Evolutionary conservation across 1,139 yeast species (phyloP).

Genomic region (Candida smagusa): DNA sequence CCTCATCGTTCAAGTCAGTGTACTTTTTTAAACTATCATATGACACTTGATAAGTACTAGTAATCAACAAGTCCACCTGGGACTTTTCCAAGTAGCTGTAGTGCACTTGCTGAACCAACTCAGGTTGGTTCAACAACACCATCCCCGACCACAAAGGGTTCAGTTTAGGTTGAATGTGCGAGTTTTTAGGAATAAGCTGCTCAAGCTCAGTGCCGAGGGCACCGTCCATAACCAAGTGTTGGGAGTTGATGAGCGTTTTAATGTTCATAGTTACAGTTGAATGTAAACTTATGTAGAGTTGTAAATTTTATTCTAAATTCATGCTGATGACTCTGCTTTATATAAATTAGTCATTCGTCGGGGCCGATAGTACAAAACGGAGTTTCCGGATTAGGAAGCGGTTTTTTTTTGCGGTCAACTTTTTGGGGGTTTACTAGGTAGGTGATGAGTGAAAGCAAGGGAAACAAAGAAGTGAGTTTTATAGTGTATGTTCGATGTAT

Average conservation of each 20-base stretch:
- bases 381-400: background rate
- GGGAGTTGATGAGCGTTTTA: slow-evolving; percentile 4
- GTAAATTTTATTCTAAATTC: no score
- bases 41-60: slow-evolving; percentile 65
- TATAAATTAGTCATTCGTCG: background rate
- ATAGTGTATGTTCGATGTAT: no score
- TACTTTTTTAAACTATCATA: slow-evolving; percentile 34
- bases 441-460: no score
- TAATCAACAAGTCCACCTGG: slow-evolving; percentile 48
- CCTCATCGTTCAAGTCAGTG: slow-evolving; percentile 23
- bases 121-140: slow-evolving; percentile 47
- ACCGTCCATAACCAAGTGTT: slow-evolving; percentile 15
- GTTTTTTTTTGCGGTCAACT: background rate
- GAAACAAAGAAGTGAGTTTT: no score
- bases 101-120: slow-evolving; percentile 49
- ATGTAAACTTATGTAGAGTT: slow-evolving; percentile 4
- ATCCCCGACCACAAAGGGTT: slow-evolving; percentile 63
- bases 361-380: background rate
- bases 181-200: slow-evolving; percentile 12
- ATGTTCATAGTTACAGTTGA: slow-evolving; percentile 8
- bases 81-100: slow-evolving; percentile 49
- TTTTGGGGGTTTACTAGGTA: no score
- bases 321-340: no score
- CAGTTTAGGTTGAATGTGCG: slow-evolving; percentile 14
- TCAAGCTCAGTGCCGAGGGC: slow-evolving; percentile 18